Base-by-base conservation (phyloP, 495 filamentous ascomycete genomes). In the Neurospora tetraspora region DNA sequence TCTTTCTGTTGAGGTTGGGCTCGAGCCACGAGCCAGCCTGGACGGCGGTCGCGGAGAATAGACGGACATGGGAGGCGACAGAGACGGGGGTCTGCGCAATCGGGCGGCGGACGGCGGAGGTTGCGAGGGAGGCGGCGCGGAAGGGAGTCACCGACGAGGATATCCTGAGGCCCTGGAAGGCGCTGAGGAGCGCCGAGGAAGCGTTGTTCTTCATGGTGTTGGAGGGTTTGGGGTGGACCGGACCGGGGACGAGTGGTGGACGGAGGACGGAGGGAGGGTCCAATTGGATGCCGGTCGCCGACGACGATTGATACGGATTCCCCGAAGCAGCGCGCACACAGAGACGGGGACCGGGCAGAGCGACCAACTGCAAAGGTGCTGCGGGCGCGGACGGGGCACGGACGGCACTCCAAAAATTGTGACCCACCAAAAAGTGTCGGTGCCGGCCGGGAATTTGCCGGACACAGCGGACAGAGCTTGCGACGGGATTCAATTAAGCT, bases 1-100 rank as follows among this genome's bases (percentile, higher is more conserved):
- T 88, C 76, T 85, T 91, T 73, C 94, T 91, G 74, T 88, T 84
- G 73, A 89, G 82, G 80, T 89, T 92, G 11, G 94, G 94, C 39
- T 90, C 86, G 23, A 98, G 91, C 94, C 94, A 98, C 77, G 89
- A 83, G 38, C 86, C 91, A 39, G 84, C 82, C 73, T 80, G 82
- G 10, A 82, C 78, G 2, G 91, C 83, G 38, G 92, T 92, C 68
- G 90, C 91, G 70, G 93, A 92, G 83, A 97, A 97, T 78, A 87
- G 80, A 78, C 92, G 87, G 74, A 79, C 83, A 83, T 82, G 76
- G 39, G 73, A 38, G n/a, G 72, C 39, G 42, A 38, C 27, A 43
- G 74, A 43, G 5, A 74, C 14, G 31, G 75, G 39, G 38, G 38
- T 70, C 40, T 73, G 69, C 27, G 70, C 47, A 6, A 74, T 23